These are phyloP conservation scores for Tardiomyces digboiensis DNA, from an alignment of 1,139 yeast species.

Conservation along the genomic window DNA sequence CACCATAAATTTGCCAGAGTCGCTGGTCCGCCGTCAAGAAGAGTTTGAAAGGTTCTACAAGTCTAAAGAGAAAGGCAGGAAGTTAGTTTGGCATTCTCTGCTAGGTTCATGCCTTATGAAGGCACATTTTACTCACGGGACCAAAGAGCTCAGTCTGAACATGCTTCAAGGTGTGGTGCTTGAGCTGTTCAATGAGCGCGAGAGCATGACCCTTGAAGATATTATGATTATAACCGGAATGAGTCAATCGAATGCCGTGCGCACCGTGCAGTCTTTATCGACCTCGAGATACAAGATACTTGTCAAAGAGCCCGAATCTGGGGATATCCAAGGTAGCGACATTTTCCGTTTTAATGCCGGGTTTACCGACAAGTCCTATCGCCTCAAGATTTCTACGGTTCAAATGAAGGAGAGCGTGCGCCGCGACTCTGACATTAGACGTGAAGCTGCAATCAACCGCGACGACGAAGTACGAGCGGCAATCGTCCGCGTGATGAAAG, in stretches of 20 bases:
- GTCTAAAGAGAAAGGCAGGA: conserved; percentile 64
- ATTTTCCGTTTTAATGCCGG: conserved; percentile 57
- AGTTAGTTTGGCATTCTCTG: conserved; percentile 74
- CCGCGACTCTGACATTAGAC: conserved; percentile 22
- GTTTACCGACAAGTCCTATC: conserved; percentile 61
- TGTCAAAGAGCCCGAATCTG: conserved; percentile 64
- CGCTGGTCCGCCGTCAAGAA: conserved; percentile 32
- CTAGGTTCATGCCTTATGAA: conserved; percentile 66
- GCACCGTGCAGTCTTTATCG: conserved; percentile 78
- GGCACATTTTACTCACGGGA: conserved; percentile 40
- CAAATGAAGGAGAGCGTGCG: conserved; percentile 31
- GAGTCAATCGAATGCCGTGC: conserved; percentile 58
- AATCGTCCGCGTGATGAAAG: conserved; percentile 77
- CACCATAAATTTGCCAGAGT: conserved; percentile 45
- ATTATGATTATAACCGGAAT: conserved; percentile 61
- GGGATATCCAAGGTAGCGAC: conserved; percentile 58
- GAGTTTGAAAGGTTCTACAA: conserved; percentile 43
- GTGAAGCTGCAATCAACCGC: conserved; percentile 18
- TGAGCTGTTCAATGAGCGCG: conserved; percentile 53
- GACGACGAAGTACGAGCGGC: conserved; percentile 76
- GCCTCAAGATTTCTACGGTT: conserved; percentile 74
- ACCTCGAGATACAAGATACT: conserved; percentile 75
- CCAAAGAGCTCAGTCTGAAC: conserved; percentile 76
- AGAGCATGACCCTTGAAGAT: conserved; percentile 47
- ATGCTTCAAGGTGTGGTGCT: conserved; percentile 73